Percentiles rank a stretch among this genome's conserved stretches.
Conservation (phyloP, 306 rosid genomes). For the Fagus crenata region DNA sequence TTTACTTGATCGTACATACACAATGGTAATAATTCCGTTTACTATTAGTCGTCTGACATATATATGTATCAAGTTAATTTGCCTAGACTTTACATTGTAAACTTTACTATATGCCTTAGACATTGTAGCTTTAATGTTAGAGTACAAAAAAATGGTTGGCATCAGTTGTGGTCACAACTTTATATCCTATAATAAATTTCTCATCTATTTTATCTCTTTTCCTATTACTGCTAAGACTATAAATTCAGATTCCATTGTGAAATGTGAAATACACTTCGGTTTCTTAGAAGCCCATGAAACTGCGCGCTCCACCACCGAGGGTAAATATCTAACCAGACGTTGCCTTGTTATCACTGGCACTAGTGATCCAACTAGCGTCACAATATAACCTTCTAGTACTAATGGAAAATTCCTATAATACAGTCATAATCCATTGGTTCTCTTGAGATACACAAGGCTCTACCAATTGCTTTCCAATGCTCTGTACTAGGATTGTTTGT, state of each 20-base stretch:
- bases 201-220: background rate
- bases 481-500: background rate
- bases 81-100: background rate
- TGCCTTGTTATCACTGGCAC: constrained; percentile 5
- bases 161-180: constrained; percentile 6
- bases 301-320: background rate
- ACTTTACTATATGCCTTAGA: background rate
- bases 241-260: constrained; percentile 3
- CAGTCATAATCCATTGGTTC: background rate
- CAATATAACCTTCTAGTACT: background rate
- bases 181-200: background rate
- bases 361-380: background rate
- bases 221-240: background rate
- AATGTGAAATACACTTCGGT: background rate
- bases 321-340: background rate
- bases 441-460: background rate
- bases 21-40: background rate
- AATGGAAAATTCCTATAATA: background rate
- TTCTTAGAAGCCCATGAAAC: background rate
- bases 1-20: background rate
- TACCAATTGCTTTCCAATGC: background rate
- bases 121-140: background rate
- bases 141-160: background rate
- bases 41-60: background rate
- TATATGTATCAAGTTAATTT: background rate